A percentile compares a stretch with the other conserved stretches of the same genome.
Conservation (phyloP, 495 filamentous ascomycete genomes). For the Letharia columbiana region DNA sequence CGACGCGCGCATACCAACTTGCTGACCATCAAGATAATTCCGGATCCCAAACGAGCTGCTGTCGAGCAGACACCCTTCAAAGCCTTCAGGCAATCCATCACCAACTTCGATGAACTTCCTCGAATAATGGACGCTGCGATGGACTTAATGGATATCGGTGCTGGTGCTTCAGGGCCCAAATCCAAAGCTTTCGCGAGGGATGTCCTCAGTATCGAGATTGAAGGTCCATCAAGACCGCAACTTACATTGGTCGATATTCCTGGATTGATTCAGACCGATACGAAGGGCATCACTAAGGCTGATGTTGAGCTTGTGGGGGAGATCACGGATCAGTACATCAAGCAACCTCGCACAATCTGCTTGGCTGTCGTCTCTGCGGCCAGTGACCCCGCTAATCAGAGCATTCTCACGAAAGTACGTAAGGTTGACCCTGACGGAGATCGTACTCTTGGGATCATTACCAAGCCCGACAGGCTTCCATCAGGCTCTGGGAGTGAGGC, state of each 20-base stretch:
- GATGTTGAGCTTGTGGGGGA: slow-evolving; percentile 42
- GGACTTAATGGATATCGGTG: slow-evolving; percentile 40
- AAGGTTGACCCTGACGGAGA: slow-evolving; percentile 35
- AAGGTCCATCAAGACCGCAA: slow-evolving; percentile 50
- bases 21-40: slow-evolving; percentile 30
- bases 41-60: neutral
- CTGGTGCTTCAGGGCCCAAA: neutral
- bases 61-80: slow-evolving; percentile 18
- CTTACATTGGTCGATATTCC: slow-evolving; percentile 61
- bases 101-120: slow-evolving; percentile 30
- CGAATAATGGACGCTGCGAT: slow-evolving; percentile 41
- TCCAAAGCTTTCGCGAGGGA: slow-evolving; percentile 48
- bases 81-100: slow-evolving; percentile 18
- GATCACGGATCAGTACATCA: slow-evolving; percentile 52
- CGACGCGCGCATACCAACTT: slow-evolving; percentile 27
- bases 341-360: slow-evolving; percentile 48
- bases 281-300: slow-evolving; percentile 33
- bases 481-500: slow-evolving; percentile 33
- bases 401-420: slow-evolving; percentile 37
- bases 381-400: slow-evolving; percentile 43
- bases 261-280: slow-evolving; percentile 45
- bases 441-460: slow-evolving; percentile 47
- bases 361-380: slow-evolving; percentile 53
- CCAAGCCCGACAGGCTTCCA: slow-evolving; percentile 37
- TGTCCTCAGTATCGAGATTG: slow-evolving; percentile 55